phyloP scores from a whole-genome alignment of 371 early-diverging fungal genomes.

The Amoeboaphelidium protococcarum region DNA sequence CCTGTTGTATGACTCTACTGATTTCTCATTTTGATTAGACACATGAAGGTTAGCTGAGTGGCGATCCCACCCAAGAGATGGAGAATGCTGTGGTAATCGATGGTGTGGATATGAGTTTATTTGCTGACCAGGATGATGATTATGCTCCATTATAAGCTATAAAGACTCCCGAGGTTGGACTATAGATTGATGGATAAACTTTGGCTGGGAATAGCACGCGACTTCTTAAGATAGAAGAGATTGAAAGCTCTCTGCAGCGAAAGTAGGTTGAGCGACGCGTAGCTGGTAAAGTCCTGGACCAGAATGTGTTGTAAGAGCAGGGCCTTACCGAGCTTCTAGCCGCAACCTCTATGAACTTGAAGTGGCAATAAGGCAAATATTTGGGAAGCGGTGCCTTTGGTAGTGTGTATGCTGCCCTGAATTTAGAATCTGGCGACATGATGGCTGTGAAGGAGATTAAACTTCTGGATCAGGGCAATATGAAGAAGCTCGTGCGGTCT shows the following conservation, averaged over 20 bases:
- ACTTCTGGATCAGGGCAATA: conserved; percentile 45
- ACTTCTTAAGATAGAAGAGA: conserved; percentile 13
- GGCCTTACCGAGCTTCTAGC: conserved; percentile 37
- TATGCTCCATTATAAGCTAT: background rate
- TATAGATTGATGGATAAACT: no score
- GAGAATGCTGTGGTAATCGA: no score
- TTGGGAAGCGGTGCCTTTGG: conserved; percentile 74
- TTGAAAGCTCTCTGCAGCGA: conserved; percentile 15
- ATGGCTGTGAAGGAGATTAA: conserved; percentile 81
- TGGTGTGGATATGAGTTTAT: background rate
- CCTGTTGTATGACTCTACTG: conserved; percentile 46
- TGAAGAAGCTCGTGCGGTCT: conserved; percentile 28
- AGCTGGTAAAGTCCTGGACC: conserved; percentile 44
- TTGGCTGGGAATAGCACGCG: background rate
- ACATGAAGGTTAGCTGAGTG: no score
- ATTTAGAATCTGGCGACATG: conserved; percentile 53
- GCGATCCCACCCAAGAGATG: no score
- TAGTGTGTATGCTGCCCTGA: conserved; percentile 43
- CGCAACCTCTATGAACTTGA: conserved; percentile 36
- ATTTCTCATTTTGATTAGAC: conserved; percentile 48
- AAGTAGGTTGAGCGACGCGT: conserved; percentile 1
- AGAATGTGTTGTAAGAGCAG: conserved; percentile 23
- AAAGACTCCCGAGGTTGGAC: background rate
- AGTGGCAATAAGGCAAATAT: conserved; percentile 63
- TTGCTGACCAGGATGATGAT: background rate